These are phyloP conservation scores for Dalechampia spathulata DNA, from an alignment of 441 rosid species.

Conservation along the genomic window DNA sequence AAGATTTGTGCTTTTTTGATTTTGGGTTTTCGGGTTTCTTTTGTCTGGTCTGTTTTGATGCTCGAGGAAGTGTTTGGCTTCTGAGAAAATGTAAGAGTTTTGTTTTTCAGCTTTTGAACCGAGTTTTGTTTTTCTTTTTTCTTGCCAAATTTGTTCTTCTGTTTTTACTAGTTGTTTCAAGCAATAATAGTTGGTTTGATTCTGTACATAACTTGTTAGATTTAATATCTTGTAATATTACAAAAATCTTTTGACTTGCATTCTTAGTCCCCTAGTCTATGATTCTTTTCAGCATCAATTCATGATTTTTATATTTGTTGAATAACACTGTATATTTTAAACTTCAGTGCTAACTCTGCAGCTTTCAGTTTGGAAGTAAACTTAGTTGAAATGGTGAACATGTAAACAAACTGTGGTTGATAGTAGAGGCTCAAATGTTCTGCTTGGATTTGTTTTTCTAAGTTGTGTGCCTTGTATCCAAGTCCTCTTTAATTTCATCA, in stretches of 20 bases:
- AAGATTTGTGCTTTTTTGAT: neutral
- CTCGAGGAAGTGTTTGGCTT: conserved; percentile 10
- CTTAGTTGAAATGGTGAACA: no score
- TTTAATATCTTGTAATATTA: neutral
- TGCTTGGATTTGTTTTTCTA: neutral
- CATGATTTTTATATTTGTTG: no score
- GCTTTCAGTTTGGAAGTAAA: no score
- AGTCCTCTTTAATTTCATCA: neutral
- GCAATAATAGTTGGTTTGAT: neutral
- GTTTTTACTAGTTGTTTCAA: neutral
- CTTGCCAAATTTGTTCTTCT: neutral
- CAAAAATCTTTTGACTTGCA: conserved; percentile 2
- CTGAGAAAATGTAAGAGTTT: conserved; percentile 9
- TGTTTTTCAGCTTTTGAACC: neutral
- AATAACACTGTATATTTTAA: no score
- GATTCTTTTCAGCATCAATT: no score
- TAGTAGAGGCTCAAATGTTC: no score
- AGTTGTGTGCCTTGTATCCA: conserved; percentile 1
- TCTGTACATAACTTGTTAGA: neutral
- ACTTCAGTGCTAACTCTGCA: no score
- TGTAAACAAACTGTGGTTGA: no score
- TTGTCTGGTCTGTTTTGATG: neutral
- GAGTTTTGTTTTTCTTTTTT: neutral
- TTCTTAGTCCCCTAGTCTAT: neutral
- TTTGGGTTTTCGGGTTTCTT: neutral